These are phyloP conservation scores for Apiospora hydei DNA, from an alignment of 2,329 filamentous ascomycete species.

Conservation along the genomic window DNA sequence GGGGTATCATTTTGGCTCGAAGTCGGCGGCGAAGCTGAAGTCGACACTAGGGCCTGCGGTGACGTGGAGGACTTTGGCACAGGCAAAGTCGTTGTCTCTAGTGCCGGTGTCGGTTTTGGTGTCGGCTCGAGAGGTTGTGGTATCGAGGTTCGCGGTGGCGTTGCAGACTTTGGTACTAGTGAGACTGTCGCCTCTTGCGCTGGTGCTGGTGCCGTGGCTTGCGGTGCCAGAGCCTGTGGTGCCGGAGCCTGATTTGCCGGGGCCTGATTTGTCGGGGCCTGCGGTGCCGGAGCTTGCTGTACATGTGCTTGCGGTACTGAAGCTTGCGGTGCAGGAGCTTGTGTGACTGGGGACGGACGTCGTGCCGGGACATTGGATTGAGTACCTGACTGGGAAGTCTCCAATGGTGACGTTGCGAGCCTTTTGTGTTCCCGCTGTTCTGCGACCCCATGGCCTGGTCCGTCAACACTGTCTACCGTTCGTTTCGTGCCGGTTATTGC, in stretches of 20 bases:
- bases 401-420: not conserved
- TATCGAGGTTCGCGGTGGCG: not conserved
- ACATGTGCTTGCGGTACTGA: not conserved
- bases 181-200: not conserved
- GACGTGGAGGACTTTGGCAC: not conserved
- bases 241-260: not conserved
- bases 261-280: not conserved
- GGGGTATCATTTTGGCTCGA: not conserved
- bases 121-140: not conserved
- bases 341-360: not conserved
- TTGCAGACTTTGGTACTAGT: not conserved
- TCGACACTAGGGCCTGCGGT: not conserved
- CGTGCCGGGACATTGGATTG: not conserved
- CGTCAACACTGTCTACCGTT: constrained; percentile 28
- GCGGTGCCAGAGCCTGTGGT: not conserved
- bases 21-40: not conserved
- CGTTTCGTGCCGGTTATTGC: constrained; percentile 38
- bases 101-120: not conserved
- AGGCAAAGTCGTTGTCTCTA: not conserved
- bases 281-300: not conserved
- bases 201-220: not conserved
- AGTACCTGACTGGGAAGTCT: not conserved
- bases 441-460: not conserved
- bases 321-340: not conserved
- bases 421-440: constrained; percentile 21